These are phyloP conservation scores for Corymbia calophylla DNA, from an alignment of 441 rosid genomes.

Conservation along the genomic window DNA sequence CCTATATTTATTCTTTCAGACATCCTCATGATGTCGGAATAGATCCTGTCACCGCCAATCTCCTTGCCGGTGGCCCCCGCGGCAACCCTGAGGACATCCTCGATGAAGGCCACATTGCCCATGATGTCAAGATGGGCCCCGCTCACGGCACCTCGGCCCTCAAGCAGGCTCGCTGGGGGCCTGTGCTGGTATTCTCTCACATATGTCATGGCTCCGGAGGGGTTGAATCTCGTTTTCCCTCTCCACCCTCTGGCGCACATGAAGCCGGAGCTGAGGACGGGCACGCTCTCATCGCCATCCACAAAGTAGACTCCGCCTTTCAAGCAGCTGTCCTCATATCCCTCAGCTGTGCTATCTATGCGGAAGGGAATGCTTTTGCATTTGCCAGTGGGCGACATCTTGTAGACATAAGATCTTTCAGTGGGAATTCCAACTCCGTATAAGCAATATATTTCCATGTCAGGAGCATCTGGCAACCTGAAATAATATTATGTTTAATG, in stretches of 20 bases:
- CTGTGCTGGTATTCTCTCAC: constrained; percentile 47
- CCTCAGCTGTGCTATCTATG: constrained; percentile 37
- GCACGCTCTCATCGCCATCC: constrained; percentile 60
- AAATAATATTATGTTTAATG: neutral
- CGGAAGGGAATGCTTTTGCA: constrained; percentile 50
- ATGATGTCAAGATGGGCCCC: constrained; percentile 60
- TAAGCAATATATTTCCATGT: constrained; percentile 53
- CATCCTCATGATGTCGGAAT: constrained; percentile 38
- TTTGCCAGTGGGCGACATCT: constrained; percentile 20
- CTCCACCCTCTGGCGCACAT: constrained; percentile 76
- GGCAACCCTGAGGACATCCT: constrained; percentile 49
- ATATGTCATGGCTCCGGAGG: constrained; percentile 30
- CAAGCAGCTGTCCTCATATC: constrained; percentile 27
- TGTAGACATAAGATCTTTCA: constrained; percentile 57
- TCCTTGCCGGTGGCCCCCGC: constrained; percentile 48
- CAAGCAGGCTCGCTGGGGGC: constrained; percentile 38
- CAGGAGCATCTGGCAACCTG: constrained; percentile 64
- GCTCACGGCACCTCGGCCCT: constrained; percentile 45
- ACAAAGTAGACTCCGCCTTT: constrained; percentile 37
- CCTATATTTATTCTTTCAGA: constrained; percentile 34
- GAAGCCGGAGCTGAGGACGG: constrained; percentile 53
- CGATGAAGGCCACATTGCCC: constrained; percentile 56
- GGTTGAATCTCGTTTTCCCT: constrained; percentile 67
- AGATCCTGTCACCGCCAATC: constrained; percentile 45
- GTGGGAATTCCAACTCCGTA: constrained; percentile 71